phyloP scores from a whole-genome alignment of 2,329 filamentous ascomycete genomes.

The Talaromyces sp. region DNA sequence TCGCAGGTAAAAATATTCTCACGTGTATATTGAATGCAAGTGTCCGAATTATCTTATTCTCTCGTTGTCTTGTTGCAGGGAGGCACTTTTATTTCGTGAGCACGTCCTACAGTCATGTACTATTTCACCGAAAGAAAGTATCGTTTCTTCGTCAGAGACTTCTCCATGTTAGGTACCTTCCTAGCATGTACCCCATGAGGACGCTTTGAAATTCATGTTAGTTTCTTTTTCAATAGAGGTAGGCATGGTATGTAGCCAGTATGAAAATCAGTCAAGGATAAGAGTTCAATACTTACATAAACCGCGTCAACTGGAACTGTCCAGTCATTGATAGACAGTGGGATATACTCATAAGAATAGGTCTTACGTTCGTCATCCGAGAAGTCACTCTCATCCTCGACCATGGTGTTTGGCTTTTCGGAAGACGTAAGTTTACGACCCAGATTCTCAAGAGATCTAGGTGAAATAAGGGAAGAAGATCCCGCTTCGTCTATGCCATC shows the following conservation, averaged over 20 bases:
- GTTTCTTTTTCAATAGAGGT: not conserved
- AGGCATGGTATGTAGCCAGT: not conserved
- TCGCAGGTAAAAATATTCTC: not conserved
- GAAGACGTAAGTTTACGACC: not conserved
- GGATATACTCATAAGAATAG: conserved; percentile 17
- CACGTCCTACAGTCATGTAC: not conserved
- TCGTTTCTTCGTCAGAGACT: conserved; percentile 14
- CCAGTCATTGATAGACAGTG: conserved; percentile 17
- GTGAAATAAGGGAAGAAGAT: not conserved
- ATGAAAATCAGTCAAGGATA: not conserved
- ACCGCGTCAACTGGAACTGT: conserved; percentile 17
- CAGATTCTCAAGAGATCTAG: not conserved
- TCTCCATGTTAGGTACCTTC: conserved; percentile 4
- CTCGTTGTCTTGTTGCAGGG: not conserved
- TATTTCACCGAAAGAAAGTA: conserved; percentile 15
- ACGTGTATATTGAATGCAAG: not conserved
- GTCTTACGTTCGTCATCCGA: conserved; percentile 14
- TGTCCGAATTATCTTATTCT: not conserved
- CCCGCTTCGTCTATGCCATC: not conserved
- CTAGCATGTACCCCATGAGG: conserved; percentile 18
- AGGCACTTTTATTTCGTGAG: not conserved
- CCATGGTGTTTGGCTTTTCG: not conserved
- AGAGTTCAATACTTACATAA: conserved; percentile 7
- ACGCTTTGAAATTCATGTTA: conserved; percentile 7
- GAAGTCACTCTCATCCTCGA: not conserved